Evolutionary conservation across 1,284 basidiomycete genomes (phyloP), one percentile per base, ranked within the genome.

Genomic region (Mycena citricolor): DNA sequence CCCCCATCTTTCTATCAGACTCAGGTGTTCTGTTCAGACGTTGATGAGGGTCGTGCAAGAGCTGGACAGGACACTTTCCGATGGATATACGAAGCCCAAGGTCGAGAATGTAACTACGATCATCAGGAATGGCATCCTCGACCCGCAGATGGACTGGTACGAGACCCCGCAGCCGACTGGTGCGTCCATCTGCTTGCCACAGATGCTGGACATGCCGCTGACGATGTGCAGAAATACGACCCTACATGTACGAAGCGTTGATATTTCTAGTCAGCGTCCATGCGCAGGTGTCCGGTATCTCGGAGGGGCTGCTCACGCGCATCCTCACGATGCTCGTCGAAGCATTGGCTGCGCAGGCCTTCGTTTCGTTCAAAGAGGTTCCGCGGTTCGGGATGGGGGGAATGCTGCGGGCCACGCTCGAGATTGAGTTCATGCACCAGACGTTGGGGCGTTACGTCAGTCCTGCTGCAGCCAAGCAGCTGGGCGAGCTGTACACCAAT

Each of bases 401-500:
- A 10, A 99, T 99, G 97, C 76, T 99, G 24, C 82, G 90, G 49
- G 95, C 97, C 2, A 99, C 97, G 2, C 81, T 99, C 22, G 97
- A 99, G 67, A 97, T 98, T 56, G 97, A 99, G 67, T 99, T 98
- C 69, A 83, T 98, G 68, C 94, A 99, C 65, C 95, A 98, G 68
- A 94, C 90, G 5, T 74, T 99, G 29, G 81, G 86, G 22, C 83
- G 86, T 49, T 95, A 94, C 63, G 87, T 98, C 33, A 89, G 89
- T 4, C 72, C 84, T 0, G 61, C 76, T 4, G 90, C 95, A 4
- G 88, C 90, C 41, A 79, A 81, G 59, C 88, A 82, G 32, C 76
- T 99, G 20, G 89, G 90, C 31, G 85, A 94, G 47, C 78, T 98
- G 26, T 99, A 99, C 71, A 90, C 88, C 61, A 91, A 87, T 57